These are phyloP conservation scores for Gremmenia infestans DNA, from an alignment of 2,329 filamentous ascomycete species.

Conservation along the genomic window DNA sequence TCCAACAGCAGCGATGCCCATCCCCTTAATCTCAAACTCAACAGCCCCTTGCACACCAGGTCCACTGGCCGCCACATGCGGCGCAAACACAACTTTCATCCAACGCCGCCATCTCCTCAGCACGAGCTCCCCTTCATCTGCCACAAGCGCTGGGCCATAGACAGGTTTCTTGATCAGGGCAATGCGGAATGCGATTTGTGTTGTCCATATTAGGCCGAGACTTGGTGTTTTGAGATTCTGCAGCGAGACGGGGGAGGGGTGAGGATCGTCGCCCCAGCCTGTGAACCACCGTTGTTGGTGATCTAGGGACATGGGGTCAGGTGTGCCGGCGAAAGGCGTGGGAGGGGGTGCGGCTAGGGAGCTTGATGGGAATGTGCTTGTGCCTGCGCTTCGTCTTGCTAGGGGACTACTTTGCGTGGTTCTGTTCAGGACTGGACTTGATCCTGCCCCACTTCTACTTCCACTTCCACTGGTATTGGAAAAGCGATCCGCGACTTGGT, in stretches of 20 bases:
- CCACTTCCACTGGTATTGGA: constrained; percentile 12
- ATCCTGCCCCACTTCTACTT: constrained; percentile 5
- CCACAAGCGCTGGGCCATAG: constrained; percentile 36
- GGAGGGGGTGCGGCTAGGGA: constrained; percentile 18
- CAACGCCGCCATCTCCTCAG: constrained; percentile 64
- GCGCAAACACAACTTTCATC: constrained; percentile 86
- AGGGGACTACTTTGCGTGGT: constrained; percentile 25
- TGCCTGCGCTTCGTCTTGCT: constrained; percentile 11
- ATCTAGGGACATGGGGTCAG: constrained; percentile 65
- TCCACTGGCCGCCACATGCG: constrained; percentile 58
- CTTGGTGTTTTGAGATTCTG: constrained; percentile 72
- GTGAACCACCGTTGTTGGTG: constrained; percentile 95
- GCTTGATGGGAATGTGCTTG: constrained; percentile 19
- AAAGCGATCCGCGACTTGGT: constrained; percentile 93
- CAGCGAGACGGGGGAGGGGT: constrained; percentile 29
- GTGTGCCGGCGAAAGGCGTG: constrained; percentile 26
- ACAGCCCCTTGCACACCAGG: constrained; percentile 47
- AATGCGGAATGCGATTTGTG: constrained; percentile 78
- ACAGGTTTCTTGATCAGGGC: constrained; percentile 69
- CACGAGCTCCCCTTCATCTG: constrained; percentile 37
- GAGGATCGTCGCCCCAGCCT: constrained; percentile 77
- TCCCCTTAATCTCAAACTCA: constrained; percentile 71
- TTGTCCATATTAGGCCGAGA: constrained; percentile 84
- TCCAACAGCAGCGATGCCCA: constrained; percentile 45
- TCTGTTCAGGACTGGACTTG: constrained; percentile 13